Base-by-base conservation (phyloP, 2,329 filamentous ascomycete species). In the Fusarium newnesense region DNA sequence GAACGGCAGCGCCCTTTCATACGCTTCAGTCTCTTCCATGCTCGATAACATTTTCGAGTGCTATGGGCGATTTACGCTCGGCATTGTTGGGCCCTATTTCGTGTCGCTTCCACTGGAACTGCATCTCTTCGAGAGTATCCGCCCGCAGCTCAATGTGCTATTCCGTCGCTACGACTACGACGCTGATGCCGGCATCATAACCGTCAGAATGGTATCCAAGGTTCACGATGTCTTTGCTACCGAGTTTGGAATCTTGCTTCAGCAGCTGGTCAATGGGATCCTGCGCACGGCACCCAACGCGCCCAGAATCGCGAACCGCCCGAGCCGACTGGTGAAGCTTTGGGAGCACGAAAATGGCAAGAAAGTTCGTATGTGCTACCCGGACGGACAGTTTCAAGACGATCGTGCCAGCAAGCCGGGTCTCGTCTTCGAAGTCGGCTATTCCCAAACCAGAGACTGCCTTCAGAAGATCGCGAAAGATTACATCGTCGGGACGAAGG, bases 1-100 rank as follows among this genome's bases (percentile, higher is more conserved):
- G 10, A 16, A 26, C 2, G 42, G 24, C 9, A 44, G 6, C 10
- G 9, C n/a, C 7, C 15, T 2, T 6, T 3, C n/a, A 26, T 11
- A 15, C 10, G 16, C 9, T 24, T 44, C 15, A 11, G n/a, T 21
- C 39, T 24, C 42, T 44, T 8, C 16, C 9, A 26, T 26, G 15
- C 42, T 24, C 9, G 16, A 44, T 15, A 44, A 26, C 42, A 44
- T 44, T 26, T 24, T 44, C 42, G n/a, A 24, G n/a, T 18, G 16
- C n/a, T 16, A 26, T 44, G 15, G 18, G 42, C n/a, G 42, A 26
- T 16, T 26, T 24, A 24, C 11, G 26, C 26, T 24, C 18, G 15
- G 16, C 15, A 11, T 26, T 10, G 7, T 24, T 16, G 15, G 42
- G 15, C 42, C 42, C n/a, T 44, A 44, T 16, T 18, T 44, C 13